A percentile compares a stretch with the other conserved stretches of the same genome.
phyloP scores from a whole-genome alignment of 2,329 filamentous ascomycete genomes.

The Pseudocercospora pini-densiflorae region DNA sequence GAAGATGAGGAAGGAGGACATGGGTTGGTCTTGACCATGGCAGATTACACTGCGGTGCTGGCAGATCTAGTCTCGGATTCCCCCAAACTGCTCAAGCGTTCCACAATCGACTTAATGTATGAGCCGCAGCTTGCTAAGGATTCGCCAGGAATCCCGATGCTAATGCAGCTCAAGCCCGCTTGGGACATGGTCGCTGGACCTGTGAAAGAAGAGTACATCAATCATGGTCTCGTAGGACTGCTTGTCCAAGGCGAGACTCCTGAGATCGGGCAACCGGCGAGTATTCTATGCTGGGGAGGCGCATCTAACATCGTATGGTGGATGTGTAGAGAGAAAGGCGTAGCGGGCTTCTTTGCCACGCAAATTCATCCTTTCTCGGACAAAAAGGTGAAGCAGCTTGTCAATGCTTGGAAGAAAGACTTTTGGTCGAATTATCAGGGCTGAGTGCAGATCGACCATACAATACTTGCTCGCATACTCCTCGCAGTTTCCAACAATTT shows the following conservation, averaged over 20 bases:
- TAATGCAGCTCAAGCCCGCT: slow-evolving; percentile 11
- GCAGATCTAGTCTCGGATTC: slow-evolving; percentile 53
- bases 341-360: slow-evolving; percentile 22
- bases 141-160: slow-evolving; percentile 2
- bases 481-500: not conserved
- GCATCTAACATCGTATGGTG: slow-evolving; percentile 23
- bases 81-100: slow-evolving; percentile 48
- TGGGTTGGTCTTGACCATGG: slow-evolving; percentile 8
- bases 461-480: not conserved
- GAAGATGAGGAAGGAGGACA: slow-evolving; percentile 18
- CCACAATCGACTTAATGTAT: slow-evolving; percentile 51
- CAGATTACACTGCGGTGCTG: slow-evolving; percentile 50
- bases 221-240: slow-evolving; percentile 19
- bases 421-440: slow-evolving; percentile 10
- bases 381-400: slow-evolving; percentile 11
- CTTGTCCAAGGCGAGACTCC: slow-evolving; percentile 1
- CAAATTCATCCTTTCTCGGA: slow-evolving; percentile 19
- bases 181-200: slow-evolving; percentile 19
- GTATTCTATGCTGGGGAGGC: slow-evolving; percentile 20
- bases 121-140: slow-evolving; percentile 47
- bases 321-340: slow-evolving; percentile 14
- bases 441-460: not conserved
- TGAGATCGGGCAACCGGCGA: slow-evolving; percentile 17
- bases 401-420: slow-evolving; percentile 22
- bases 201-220: slow-evolving; percentile 16